Evolutionary conservation across 139 green algal species (phyloP), one percentile per base, ranked within the genome.

Genomic region (Tetraselmis striata): DNA sequence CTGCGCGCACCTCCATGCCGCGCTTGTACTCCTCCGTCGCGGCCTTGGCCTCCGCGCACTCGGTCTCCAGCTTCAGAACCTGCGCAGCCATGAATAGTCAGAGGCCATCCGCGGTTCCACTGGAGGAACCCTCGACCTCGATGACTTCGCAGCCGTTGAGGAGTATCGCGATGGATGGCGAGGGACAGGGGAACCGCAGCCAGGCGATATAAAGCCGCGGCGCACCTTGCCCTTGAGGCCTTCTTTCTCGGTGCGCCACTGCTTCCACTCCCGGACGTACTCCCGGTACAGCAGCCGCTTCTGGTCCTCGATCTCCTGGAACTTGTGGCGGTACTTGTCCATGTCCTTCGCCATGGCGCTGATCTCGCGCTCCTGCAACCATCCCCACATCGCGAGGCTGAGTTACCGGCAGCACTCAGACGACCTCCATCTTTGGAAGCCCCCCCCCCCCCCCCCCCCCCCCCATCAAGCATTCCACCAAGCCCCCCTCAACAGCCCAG

Each of bases 1-100:
- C n/a, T n/a, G n/a, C n/a, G 45, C 45, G 79, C 27, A n/a, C 30
- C 29, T 89, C 85, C 27, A 92, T 32, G 0, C 85, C 89, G 0
- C 76, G 74, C 27, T 82, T 59, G 30, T 89, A 77, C 82, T 88
- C 89, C 1, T 78, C 59, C 0, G 77, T 81, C 1, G 87, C 81
- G 1, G 83, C 87, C 79, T 86, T 88, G 83, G 86, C 80, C 0
- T 75, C 84, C 29, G 88, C 82, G 1, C 77, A 82, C n/a, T 90
- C 84, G 29, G 83, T 81, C 29, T 84, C 77, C n/a, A 87, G 58
- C 83, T 82, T 85, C 79, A 83, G 79, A 22, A 80, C 28, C 88
- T 87, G 29, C 18, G 77, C 30, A 32, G 24, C n/a, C n/a, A n/a
- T n/a, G n/a, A n/a, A n/a, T n/a, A n/a, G n/a, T n/a, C n/a, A n/a